Evolutionary conservation across 192 early-diverging fungal species (phyloP).

Genomic region (Umbelopsis sp.): DNA sequence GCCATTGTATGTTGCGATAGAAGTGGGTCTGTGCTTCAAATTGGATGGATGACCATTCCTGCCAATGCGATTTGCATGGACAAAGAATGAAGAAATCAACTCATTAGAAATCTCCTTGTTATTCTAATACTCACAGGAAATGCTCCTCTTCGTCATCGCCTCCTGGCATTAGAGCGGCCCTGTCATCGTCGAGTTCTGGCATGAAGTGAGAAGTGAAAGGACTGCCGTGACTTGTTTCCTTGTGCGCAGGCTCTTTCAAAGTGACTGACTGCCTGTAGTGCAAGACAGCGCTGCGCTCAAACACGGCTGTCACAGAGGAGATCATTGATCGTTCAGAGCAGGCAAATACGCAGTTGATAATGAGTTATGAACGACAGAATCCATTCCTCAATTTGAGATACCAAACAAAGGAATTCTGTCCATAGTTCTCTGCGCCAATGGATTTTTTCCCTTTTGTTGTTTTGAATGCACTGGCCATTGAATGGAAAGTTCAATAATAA

Average conservation of each 20-base stretch:
- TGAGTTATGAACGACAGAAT: too few relatives aligned
- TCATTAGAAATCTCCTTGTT: too few relatives aligned
- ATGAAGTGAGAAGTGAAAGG: background rate
- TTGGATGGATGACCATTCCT: background rate
- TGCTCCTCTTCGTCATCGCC: slow-evolving; percentile 4
- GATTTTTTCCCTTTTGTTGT: too few relatives aligned
- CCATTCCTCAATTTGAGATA: too few relatives aligned
- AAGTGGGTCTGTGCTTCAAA: background rate
- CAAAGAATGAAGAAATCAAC: background rate
- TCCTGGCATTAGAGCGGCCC: background rate
- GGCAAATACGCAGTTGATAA: too few relatives aligned
- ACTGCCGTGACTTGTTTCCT: background rate
- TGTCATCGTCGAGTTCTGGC: slow-evolving; percentile 3
- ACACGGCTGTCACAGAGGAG: background rate
- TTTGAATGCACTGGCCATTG: too few relatives aligned
- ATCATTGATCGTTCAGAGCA: background rate
- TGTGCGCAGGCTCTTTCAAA: background rate
- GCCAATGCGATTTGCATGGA: too few relatives aligned
- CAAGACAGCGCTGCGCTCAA: background rate
- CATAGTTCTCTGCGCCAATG: too few relatives aligned
- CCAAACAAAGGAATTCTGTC: too few relatives aligned
- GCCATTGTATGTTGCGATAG: background rate
- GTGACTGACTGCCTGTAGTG: background rate
- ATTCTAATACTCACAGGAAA: background rate
- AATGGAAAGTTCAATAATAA: too few relatives aligned